These are phyloP conservation scores for Cyberlindnera mrakii DNA, from an alignment of 805 yeast genomes.

Conservation along the genomic window DNA sequence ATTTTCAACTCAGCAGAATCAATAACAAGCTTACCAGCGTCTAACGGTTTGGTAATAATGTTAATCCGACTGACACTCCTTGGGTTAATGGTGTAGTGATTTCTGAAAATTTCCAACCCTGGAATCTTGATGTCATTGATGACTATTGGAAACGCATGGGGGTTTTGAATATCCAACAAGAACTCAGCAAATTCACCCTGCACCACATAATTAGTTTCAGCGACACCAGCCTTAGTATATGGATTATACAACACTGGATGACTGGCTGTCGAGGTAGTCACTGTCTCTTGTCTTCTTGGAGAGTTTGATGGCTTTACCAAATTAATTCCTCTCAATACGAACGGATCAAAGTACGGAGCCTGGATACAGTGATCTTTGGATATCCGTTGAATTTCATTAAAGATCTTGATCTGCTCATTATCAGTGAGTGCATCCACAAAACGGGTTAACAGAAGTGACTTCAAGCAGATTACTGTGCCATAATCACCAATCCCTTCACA, in stretches of 20 bases:
- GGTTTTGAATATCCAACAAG: conserved; percentile 61
- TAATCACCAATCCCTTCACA: conserved; percentile 46
- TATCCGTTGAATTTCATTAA: conserved; percentile 28
- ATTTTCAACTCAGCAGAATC: conserved; percentile 46
- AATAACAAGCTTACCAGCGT: conserved; percentile 42
- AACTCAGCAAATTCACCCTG: conserved; percentile 62
- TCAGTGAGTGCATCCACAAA: conserved; percentile 47
- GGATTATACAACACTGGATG: conserved; percentile 56
- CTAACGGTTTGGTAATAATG: conserved; percentile 42
- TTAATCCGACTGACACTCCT: conserved; percentile 32
- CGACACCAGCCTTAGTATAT: conserved; percentile 22
- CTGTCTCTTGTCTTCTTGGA: conserved; percentile 16
- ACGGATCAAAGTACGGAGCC: conserved; percentile 68
- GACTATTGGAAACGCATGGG: conserved; percentile 68
- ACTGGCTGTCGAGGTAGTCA: conserved; percentile 8
- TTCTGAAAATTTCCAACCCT: conserved; percentile 24
- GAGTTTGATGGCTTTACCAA: conserved; percentile 26
- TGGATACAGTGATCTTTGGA: conserved; percentile 21
- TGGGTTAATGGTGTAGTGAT: conserved; percentile 32
- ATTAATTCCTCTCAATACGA: conserved; percentile 46
- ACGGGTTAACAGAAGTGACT: conserved; percentile 49
- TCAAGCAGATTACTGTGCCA: conserved; percentile 37
- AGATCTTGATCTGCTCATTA: conserved; percentile 49
- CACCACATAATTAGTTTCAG: conserved; percentile 33
- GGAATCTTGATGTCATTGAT: conserved; percentile 41